Conservation (phyloP, 768 basidiomycete genomes). For the Naganishia vishniacii region DNA sequence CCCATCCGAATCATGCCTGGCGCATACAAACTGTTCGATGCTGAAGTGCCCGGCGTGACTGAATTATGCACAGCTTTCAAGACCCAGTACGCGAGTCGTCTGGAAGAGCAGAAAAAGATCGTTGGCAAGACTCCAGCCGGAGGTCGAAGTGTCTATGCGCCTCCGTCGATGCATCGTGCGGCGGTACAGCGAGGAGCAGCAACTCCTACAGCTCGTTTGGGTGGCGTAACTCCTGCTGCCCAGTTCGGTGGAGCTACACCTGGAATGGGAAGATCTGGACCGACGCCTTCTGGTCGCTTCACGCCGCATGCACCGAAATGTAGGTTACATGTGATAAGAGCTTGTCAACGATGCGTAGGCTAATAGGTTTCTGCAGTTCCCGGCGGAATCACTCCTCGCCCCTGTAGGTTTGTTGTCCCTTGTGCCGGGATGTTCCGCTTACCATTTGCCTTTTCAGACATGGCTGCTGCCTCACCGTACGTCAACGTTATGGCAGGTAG, state of each 20-base stretch:
- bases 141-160: slow-evolving; percentile 13
- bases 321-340: background rate
- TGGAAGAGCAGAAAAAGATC: slow-evolving; percentile 33
- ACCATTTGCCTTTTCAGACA: background rate
- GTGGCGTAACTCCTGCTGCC: slow-evolving; percentile 1
- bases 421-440: background rate
- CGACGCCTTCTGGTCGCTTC: slow-evolving; percentile 8
- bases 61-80: slow-evolving; percentile 98
- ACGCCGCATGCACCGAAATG: slow-evolving; percentile 1
- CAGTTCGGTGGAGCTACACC: slow-evolving; percentile 8
- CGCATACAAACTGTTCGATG: slow-evolving; percentile 77
- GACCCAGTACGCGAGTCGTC: slow-evolving; percentile 49
- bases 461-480: slow-evolving; percentile 12
- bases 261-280: background rate
- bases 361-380: background rate
- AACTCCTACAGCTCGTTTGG: slow-evolving; percentile 2
- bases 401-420: slow-evolving; percentile 34
- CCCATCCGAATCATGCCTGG: slow-evolving; percentile 48
- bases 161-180: slow-evolving; percentile 15
- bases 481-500: background rate
- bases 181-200: slow-evolving; percentile 1
- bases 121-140: slow-evolving; percentile 17
- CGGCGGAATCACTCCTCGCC: slow-evolving; percentile 39
- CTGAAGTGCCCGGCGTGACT: slow-evolving; percentile 80
- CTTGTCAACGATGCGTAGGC: background rate